These are phyloP conservation scores for Hypoxylon sp. DNA, from an alignment of 2,329 filamentous ascomycete genomes.

Conservation along the genomic window DNA sequence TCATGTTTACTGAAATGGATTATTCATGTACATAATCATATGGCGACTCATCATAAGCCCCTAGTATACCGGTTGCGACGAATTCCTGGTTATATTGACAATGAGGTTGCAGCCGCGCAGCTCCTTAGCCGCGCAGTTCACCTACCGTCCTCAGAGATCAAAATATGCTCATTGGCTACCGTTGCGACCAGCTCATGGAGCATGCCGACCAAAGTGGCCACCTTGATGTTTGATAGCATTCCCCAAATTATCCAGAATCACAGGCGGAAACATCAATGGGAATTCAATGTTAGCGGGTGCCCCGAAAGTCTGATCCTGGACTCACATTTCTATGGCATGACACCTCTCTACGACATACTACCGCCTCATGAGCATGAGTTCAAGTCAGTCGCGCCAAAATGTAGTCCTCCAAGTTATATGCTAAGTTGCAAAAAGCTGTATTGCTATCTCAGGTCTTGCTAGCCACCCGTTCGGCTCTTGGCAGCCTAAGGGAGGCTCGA, in stretches of 20 bases:
- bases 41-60: conserved; percentile 1
- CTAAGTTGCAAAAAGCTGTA: conserved; percentile 36
- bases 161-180: conserved; percentile 13
- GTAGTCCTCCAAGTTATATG: neutral
- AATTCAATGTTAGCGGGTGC: conserved; percentile 4
- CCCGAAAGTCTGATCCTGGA: conserved; percentile 4
- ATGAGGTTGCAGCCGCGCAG: conserved; percentile 3
- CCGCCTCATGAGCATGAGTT: conserved; percentile 1
- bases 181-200: neutral
- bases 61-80: neutral
- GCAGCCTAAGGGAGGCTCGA: conserved; percentile 39
- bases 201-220: conserved; percentile 5
- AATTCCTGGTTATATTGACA: neutral
- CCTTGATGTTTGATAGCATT: neutral
- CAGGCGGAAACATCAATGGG: neutral
- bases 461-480: conserved; percentile 48
- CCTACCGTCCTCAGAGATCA: conserved; percentile 1
- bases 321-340: conserved; percentile 9
- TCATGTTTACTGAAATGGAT: neutral
- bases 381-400: neutral
- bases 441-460: conserved; percentile 45
- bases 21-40: neutral
- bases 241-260: neutral
- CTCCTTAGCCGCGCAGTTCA: neutral
- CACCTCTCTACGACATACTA: conserved; percentile 2